A percentile compares a stretch with the other conserved stretches of the same genome.
phyloP scores from a whole-genome alignment of 106 monocot genomes.

The Acanthochlamys bracteata region DNA sequence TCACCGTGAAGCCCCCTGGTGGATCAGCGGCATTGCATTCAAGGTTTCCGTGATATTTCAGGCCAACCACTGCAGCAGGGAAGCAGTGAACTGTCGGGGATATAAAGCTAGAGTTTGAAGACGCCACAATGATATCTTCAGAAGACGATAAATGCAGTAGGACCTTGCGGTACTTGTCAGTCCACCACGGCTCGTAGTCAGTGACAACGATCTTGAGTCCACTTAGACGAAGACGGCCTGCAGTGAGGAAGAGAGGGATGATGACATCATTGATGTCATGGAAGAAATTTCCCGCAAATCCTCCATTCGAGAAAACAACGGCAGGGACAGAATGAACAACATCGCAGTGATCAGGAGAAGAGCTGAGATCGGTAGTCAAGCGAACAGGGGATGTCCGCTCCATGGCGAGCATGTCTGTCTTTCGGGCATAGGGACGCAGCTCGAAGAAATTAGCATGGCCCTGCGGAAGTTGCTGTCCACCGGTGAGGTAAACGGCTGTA shows the following conservation, averaged over 20 bases:
- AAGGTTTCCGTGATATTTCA: constrained; percentile 42
- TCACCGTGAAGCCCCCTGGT: constrained; percentile 23
- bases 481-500: constrained; percentile 17
- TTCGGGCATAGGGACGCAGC: constrained; percentile 35
- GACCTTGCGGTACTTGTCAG: constrained; percentile 20
- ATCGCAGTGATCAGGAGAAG: constrained; percentile 24
- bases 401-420: constrained; percentile 34
- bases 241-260: constrained; percentile 47
- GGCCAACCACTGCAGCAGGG: constrained; percentile 35
- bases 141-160: constrained; percentile 22
- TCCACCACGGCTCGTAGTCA: constrained; percentile 30
- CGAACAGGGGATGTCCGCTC: constrained; percentile 17
- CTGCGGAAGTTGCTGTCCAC: constrained; percentile 3
- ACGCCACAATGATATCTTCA: constrained; percentile 1
- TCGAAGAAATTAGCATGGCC: not conserved
- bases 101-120: not conserved
- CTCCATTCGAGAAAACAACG: constrained; percentile 52
- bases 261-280: constrained; percentile 59
- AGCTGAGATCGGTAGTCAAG: not conserved
- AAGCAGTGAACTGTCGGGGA: constrained; percentile 35
- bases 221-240: constrained; percentile 19
- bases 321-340: constrained; percentile 34
- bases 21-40: constrained; percentile 23
- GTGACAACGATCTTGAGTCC: constrained; percentile 20
- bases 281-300: constrained; percentile 57